Evolutionary conservation across 2,329 filamentous ascomycete species (phyloP).

Genomic region (Penicillium rolfsii): DNA sequence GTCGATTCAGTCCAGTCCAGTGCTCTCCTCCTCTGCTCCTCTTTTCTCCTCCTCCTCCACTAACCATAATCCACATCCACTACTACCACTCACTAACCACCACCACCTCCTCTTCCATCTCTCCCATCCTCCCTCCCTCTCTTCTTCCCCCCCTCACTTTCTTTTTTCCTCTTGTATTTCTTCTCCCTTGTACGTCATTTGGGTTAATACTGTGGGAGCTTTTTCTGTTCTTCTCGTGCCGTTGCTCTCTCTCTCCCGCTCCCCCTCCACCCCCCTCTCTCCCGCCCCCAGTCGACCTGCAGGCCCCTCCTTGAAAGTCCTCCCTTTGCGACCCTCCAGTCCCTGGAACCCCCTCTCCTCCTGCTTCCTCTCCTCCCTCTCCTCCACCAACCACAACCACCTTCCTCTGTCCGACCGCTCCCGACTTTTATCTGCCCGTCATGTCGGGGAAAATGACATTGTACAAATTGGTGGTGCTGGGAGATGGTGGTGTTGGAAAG

Average conservation of each 20-base stretch:
- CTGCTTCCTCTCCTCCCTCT: neutral
- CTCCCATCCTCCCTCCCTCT: neutral
- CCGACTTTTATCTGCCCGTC: conserved; percentile 36
- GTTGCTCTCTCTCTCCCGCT: neutral
- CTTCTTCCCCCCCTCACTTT: neutral
- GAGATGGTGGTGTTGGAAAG: conserved; percentile 92
- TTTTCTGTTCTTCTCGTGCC: neutral
- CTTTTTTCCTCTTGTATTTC: neutral
- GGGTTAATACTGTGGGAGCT: neutral
- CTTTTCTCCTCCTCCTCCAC: neutral
- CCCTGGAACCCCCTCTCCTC: neutral
- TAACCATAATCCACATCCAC: neutral
- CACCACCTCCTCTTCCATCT: conserved; percentile 1
- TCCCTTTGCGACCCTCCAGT: neutral
- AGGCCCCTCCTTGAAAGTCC: conserved; percentile 4
- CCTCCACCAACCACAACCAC: conserved; percentile 2
- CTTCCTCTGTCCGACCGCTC: conserved; percentile 1
- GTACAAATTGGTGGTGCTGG: conserved; percentile 94
- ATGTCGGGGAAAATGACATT: conserved; percentile 95
- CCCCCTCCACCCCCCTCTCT: neutral
- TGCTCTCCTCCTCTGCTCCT: too few species aligned
- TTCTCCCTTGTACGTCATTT: neutral
- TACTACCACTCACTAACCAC: neutral
- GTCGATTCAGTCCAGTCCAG: too few species aligned
- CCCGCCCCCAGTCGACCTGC: neutral